phyloP scores from a whole-genome alignment of 768 basidiomycete species.

The Amanita polypyramis region DNA sequence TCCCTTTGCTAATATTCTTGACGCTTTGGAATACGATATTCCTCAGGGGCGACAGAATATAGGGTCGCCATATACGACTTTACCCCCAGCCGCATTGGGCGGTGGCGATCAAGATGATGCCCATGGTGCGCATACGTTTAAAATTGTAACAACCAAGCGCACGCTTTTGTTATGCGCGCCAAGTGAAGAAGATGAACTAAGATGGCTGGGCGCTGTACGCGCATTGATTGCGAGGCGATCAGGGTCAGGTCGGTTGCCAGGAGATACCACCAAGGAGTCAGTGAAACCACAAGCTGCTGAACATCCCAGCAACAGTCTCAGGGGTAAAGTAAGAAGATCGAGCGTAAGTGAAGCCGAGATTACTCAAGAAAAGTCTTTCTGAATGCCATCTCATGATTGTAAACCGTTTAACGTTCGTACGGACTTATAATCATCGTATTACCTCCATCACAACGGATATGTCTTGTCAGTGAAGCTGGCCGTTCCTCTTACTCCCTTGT shows the following conservation, averaged over 20 bases:
- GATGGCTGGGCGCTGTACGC: slow-evolving; percentile 92
- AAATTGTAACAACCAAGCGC: slow-evolving; percentile 91
- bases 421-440: background rate
- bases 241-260: slow-evolving; percentile 39
- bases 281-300: slow-evolving; percentile 4
- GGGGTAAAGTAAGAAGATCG: slow-evolving; percentile 35
- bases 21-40: slow-evolving; percentile 83
- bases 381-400: background rate
- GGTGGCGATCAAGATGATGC: slow-evolving; percentile 34
- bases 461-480: background rate
- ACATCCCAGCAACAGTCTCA: slow-evolving; percentile 23
- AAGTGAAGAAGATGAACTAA: slow-evolving; percentile 95
- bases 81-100: slow-evolving; percentile 23
- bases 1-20: slow-evolving; percentile 74
- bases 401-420: background rate
- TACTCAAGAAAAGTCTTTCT: background rate
- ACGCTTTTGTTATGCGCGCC: slow-evolving; percentile 87
- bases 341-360: slow-evolving; percentile 26
- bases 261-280: slow-evolving; percentile 25
- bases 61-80: slow-evolving; percentile 21
- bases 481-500: no score
- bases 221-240: slow-evolving; percentile 76
- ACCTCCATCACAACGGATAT: no score
- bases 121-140: slow-evolving; percentile 64
- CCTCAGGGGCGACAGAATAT: slow-evolving; percentile 41